Conservation (phyloP, 176 grass and related monocot genomes). For the Oryza nivara region DNA sequence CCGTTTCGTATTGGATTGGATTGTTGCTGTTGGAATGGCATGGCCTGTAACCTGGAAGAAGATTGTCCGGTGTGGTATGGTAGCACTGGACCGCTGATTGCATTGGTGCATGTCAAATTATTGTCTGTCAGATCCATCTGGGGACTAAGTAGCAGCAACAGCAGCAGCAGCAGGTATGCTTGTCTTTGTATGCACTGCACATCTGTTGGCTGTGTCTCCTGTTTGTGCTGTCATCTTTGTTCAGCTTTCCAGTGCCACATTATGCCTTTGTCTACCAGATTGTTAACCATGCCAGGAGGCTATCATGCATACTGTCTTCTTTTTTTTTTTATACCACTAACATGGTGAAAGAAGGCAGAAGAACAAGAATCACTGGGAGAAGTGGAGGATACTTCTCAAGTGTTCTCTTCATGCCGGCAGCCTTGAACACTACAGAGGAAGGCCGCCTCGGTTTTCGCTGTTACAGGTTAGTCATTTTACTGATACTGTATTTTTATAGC, state of each 20-base stretch:
- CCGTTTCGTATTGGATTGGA: neutral
- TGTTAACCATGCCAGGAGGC: neutral
- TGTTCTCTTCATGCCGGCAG: neutral
- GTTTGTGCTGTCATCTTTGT: constrained; percentile 22
- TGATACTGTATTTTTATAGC: neutral
- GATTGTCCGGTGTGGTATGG: neutral
- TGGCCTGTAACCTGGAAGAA: neutral
- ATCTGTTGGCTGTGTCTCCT: constrained; percentile 15
- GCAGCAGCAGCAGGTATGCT: neutral
- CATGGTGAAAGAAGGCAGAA: constrained; percentile 3
- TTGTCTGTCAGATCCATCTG: constrained; percentile 32
- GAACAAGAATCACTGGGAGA: neutral
- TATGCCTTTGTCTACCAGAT: constrained; percentile 31
- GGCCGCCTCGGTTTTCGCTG: neutral
- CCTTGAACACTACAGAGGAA: neutral
- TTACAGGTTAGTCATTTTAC: constrained; percentile 5
- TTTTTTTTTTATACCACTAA: neutral
- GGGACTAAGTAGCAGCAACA: constrained; percentile 26
- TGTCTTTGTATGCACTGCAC: constrained; percentile 14
- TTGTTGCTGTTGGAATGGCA: constrained; percentile 18
- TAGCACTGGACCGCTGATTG: neutral
- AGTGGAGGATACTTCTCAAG: neutral
- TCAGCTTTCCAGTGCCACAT: constrained; percentile 38
- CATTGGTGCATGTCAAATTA: constrained; percentile 32
- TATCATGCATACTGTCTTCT: neutral